phyloP scores from a whole-genome alignment of 2,329 filamentous ascomycete genomes.

The Alternaria triticimaculans region DNA sequence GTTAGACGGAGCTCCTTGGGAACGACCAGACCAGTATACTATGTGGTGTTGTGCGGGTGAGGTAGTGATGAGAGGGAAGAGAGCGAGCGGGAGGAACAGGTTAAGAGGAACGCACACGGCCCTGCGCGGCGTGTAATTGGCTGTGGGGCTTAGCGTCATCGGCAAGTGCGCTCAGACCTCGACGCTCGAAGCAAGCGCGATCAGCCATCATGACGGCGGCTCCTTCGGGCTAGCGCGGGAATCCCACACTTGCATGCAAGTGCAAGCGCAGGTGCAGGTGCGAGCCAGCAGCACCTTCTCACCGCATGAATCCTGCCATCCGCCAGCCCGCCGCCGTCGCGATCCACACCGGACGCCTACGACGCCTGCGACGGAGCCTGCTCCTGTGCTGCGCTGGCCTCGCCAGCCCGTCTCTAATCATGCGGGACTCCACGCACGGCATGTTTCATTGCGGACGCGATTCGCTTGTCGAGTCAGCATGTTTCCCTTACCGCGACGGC shows the following conservation, averaged over 20 bases:
- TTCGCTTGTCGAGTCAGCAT: slow-evolving; percentile 22
- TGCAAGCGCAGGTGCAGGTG: background rate
- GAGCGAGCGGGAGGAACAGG: slow-evolving; percentile 36
- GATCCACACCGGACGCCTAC: slow-evolving; percentile 7
- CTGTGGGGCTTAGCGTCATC: slow-evolving; percentile 24
- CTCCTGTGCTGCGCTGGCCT: slow-evolving; percentile 8
- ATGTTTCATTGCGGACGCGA: slow-evolving; percentile 23
- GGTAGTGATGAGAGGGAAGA: slow-evolving; percentile 33
- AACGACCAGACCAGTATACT: slow-evolving; percentile 45
- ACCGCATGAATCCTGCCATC: slow-evolving; percentile 23
- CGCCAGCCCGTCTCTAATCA: slow-evolving; percentile 9
- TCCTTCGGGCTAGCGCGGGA: slow-evolving; percentile 4
- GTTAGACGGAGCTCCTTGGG: slow-evolving; percentile 41
- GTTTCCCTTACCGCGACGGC: slow-evolving; percentile 16
- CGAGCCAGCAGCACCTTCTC: slow-evolving; percentile 18
- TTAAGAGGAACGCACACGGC: slow-evolving; percentile 29
- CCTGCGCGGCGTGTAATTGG: slow-evolving; percentile 27
- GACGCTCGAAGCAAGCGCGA: slow-evolving; percentile 23
- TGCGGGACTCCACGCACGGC: slow-evolving; percentile 20
- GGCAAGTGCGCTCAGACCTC: slow-evolving; percentile 23
- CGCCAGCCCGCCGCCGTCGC: slow-evolving; percentile 11
- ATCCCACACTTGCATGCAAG: slow-evolving; percentile 15
- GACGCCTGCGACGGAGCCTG: slow-evolving; percentile 10
- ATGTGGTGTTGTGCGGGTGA: slow-evolving; percentile 30
- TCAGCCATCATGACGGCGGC: slow-evolving; percentile 18